These are phyloP conservation scores for Hortiboletus rubellus DNA, from an alignment of 1,284 basidiomycete species.

Conservation along the genomic window DNA sequence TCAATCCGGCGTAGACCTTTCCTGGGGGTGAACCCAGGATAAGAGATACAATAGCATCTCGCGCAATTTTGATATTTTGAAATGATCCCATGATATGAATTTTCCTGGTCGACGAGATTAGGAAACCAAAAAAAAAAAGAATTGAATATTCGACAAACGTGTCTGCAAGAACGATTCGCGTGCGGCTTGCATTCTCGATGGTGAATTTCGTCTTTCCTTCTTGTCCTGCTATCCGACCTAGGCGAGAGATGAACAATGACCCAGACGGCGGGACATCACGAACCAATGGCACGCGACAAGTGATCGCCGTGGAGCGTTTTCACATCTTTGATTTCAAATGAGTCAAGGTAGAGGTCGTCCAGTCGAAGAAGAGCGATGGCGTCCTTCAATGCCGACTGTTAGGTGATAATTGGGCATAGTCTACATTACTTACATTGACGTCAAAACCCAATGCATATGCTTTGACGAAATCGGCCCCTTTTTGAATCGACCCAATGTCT, in stretches of 20 bases:
- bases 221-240: conserved; percentile 95
- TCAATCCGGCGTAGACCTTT: conserved; percentile 91
- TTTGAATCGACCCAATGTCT: conserved; percentile 89
- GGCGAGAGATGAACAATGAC: conserved; percentile 5
- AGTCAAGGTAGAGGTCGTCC: conserved; percentile 97
- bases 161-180: conserved; percentile 95
- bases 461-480: conserved; percentile 98
- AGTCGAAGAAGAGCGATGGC: conserved; percentile 92
- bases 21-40: conserved; percentile 96
- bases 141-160: conserved; percentile 59
- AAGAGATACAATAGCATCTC: conserved; percentile 93
- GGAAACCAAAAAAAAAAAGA: background rate
- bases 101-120: conserved; percentile 54
- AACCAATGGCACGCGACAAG: conserved; percentile 92
- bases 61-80: conserved; percentile 96
- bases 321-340: conserved; percentile 98
- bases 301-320: conserved; percentile 98
- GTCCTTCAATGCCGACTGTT: conserved; percentile 57
- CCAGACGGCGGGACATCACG: conserved; percentile 13
- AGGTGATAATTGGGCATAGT: background rate
- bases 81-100: conserved; percentile 94
- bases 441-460: conserved; percentile 95
- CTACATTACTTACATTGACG: conserved; percentile 64
- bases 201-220: conserved; percentile 99
- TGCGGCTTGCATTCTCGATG: conserved; percentile 95